Evolutionary conservation across 2,329 filamentous ascomycete genomes (phyloP).

Genomic region (Colletotrichum neosansevieriae): DNA sequence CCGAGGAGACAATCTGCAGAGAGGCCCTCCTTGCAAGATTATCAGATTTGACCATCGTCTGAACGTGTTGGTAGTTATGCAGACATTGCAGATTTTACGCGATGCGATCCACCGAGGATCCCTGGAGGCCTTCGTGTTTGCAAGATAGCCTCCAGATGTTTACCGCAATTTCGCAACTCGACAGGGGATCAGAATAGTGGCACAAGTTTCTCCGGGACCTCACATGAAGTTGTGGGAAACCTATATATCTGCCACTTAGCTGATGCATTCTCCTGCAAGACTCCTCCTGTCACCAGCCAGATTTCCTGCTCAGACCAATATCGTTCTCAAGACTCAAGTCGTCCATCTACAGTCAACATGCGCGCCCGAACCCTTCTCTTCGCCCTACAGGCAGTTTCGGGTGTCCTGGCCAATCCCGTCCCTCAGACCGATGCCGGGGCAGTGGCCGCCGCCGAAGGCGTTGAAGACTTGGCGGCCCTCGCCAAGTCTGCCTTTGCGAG

Average conservation of each 20-base stretch:
- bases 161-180: background rate
- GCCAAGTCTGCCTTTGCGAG: constrained; percentile 43
- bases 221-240: background rate
- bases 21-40: background rate
- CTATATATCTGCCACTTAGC: constrained; percentile 26
- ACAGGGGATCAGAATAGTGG: too few species aligned
- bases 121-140: background rate
- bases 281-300: constrained; percentile 19
- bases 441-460: constrained; percentile 8
- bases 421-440: background rate
- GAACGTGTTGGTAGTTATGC: background rate
- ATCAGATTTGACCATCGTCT: too few species aligned
- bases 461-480: constrained; percentile 31
- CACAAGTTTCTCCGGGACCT: background rate
- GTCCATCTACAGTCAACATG: background rate
- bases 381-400: constrained; percentile 33
- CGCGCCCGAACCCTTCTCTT: constrained; percentile 38
- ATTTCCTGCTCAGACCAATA: constrained; percentile 53
- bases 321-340: background rate
- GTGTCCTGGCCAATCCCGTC: constrained; percentile 22
- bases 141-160: background rate
- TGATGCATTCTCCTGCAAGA: background rate
- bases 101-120: constrained; percentile 10
- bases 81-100: constrained; percentile 3
- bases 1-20: too few species aligned